phyloP scores from a whole-genome alignment of 1,284 basidiomycete genomes.

The Tetrapyrgos nigripes region DNA sequence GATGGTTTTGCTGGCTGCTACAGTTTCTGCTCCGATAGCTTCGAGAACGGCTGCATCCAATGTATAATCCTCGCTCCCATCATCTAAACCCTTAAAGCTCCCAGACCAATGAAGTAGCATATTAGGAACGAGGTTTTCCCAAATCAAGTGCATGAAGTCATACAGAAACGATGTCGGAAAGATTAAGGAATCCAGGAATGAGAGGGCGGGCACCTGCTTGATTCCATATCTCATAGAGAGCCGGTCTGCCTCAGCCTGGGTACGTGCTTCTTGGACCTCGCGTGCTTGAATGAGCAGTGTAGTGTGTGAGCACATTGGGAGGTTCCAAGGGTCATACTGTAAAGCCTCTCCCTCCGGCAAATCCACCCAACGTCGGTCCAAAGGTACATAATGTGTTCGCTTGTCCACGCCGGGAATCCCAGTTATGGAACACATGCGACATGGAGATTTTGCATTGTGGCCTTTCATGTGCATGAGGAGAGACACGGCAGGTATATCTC shows the following conservation, averaged over 20 bases:
- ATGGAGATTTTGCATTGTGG: no score
- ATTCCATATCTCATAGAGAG: conserved; percentile 19
- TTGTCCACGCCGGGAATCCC: conserved; percentile 11
- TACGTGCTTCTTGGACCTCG: conserved; percentile 35
- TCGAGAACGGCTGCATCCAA: conserved; percentile 35
- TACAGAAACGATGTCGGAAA: no score
- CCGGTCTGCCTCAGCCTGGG: conserved; percentile 25
- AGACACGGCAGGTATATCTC: conserved; percentile 53
- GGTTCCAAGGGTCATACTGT: conserved; percentile 37
- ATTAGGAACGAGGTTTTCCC: conserved; percentile 44
- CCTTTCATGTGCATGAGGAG: no score
- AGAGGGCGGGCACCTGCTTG: conserved; percentile 10
- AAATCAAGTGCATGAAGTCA: conserved; percentile 18
- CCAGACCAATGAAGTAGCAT: conserved; percentile 42
- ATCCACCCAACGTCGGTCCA: conserved; percentile 27
- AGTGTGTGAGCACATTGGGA: conserved; percentile 44
- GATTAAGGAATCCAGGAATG: no score
- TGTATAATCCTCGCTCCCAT: conserved; percentile 31
- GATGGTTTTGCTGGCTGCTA: conserved; percentile 34
- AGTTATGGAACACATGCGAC: no score
- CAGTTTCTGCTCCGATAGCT: conserved; percentile 38
- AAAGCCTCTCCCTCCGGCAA: conserved; percentile 1
- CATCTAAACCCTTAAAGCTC: conserved; percentile 35
- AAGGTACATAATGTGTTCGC: conserved; percentile 43
- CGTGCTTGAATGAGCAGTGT: conserved; percentile 37